Evolutionary conservation across 257 asterid species (phyloP), one percentile per base, ranked within the genome.

Genomic region (Solanum clarkiae): DNA sequence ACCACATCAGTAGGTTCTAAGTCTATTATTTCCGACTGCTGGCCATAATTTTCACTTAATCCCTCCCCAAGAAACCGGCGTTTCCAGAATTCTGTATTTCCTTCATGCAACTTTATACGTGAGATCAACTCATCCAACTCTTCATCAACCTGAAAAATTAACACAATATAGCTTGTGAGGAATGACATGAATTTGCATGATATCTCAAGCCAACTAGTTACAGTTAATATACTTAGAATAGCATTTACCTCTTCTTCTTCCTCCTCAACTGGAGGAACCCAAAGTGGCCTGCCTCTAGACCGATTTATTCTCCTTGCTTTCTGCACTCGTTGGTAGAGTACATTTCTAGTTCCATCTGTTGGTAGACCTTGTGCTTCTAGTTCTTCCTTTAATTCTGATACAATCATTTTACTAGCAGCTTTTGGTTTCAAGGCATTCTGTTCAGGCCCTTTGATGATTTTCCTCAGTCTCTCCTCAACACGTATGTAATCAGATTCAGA

Each of bases 241-340:
- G 55, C 85, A 85, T 83, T 88, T 70, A 95, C 99, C 98, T 94
- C 99, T 88, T 96, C 98, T 92, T 95, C 99, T 87, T 93, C 97
- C 90, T 96, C 99, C 86, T 94, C 98, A 83, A 96, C 94, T 79
- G 99, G 98, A 75, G 99, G 99, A 74, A 96, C 97, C 99, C 99
- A 96, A 71, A 95, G 98, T 65, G 99, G 99, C 59, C 99, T 93
- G 74, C 99, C 98, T 88, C 98, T 93, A 84, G 99, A 96, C 70
- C 98, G 98, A 85, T 96, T 96, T 86, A 96, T 96, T 90, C 99
- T 96, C 92, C 99, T 92, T 82, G 99, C 99, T 87, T 96, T 96
- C 86, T 96, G 99, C 44, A 96, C 99, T 77, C 99, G 99, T 90
- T 96, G 99, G 90, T 96, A 96, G 71, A 96, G 97, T 66, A 96